Percentiles rank a stretch among this genome's conserved stretches.
Conservation (phyloP, 1,284 basidiomycete genomes). For the Sporisorium sorghi region DNA sequence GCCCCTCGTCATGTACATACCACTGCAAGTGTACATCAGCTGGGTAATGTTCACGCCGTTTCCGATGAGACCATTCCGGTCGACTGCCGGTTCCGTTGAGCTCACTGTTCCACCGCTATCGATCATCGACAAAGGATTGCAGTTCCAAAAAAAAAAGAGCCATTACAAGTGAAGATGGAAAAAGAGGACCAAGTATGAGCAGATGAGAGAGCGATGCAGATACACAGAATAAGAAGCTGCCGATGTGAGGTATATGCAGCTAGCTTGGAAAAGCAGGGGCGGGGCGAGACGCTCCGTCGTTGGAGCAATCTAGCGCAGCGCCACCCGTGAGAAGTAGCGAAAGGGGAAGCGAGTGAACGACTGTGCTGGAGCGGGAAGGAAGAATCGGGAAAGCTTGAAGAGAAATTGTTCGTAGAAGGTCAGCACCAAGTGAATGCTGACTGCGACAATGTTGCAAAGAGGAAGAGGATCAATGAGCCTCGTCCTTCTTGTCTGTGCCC, state of each 20-base stretch:
- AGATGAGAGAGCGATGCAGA: constrained; percentile 4
- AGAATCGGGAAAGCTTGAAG: too few relatives aligned
- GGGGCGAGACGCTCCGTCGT: not conserved
- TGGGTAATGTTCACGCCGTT: too few relatives aligned
- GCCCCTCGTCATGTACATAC: too few relatives aligned
- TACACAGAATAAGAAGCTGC: constrained; percentile 5
- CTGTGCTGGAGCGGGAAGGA: constrained; percentile 3
- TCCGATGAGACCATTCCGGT: too few relatives aligned
- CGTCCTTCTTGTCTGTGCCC: constrained; percentile 11
- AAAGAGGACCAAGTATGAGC: not conserved
- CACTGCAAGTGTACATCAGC: too few relatives aligned
- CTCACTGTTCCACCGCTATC: too few relatives aligned
- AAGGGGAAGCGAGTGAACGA: constrained; percentile 4
- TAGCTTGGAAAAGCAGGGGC: not conserved
- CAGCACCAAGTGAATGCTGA: not conserved
- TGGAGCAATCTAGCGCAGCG: not conserved
- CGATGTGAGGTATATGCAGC: constrained; percentile 36
- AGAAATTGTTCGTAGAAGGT: constrained; percentile 30
- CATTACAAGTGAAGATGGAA: constrained; percentile 36
- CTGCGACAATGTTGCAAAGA: constrained; percentile 12
- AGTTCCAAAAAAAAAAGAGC: constrained; percentile 34
- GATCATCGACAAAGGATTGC: constrained; percentile 11
- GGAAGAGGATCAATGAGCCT: not conserved
- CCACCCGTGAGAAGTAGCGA: constrained; percentile 5
- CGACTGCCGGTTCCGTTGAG: too few relatives aligned